Conservation (phyloP, 2,329 filamentous ascomycete genomes). For the Colletotrichum horii region DNA sequence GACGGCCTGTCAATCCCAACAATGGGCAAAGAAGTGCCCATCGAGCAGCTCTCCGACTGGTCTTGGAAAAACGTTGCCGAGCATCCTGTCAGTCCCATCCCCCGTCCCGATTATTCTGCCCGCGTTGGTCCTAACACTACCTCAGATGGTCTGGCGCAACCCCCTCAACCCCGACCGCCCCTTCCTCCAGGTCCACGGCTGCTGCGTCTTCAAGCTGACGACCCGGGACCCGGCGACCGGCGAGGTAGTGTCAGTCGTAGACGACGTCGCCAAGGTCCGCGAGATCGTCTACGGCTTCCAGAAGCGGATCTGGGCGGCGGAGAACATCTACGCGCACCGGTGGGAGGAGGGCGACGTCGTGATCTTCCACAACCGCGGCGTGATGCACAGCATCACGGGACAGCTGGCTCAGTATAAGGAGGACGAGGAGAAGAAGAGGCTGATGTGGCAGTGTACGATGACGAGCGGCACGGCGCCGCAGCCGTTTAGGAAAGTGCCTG, state of each 20-base stretch:
- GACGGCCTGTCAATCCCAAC: not conserved
- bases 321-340: constrained; percentile 34
- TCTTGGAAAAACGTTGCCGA: not conserved
- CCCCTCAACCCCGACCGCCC: not conserved
- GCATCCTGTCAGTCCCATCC: not conserved
- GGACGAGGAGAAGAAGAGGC: constrained; percentile 24
- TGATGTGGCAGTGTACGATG: constrained; percentile 36
- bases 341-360: constrained; percentile 32
- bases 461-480: not conserved
- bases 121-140: not conserved
- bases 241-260: rapidly evolving
- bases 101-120: not conserved
- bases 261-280: constrained; percentile 6
- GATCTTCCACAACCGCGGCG: not conserved
- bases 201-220: not conserved
- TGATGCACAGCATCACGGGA: not conserved
- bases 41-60: not conserved
- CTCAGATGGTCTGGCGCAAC: not conserved
- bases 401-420: constrained; percentile 29
- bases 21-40: not conserved
- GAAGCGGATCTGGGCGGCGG: constrained; percentile 27
- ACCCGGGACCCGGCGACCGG: not conserved
- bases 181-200: not conserved
- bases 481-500: not conserved
- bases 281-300: constrained; percentile 30